Evolutionary conservation across 805 yeast species (phyloP).

Genomic region (Teunomyces tritomae): DNA sequence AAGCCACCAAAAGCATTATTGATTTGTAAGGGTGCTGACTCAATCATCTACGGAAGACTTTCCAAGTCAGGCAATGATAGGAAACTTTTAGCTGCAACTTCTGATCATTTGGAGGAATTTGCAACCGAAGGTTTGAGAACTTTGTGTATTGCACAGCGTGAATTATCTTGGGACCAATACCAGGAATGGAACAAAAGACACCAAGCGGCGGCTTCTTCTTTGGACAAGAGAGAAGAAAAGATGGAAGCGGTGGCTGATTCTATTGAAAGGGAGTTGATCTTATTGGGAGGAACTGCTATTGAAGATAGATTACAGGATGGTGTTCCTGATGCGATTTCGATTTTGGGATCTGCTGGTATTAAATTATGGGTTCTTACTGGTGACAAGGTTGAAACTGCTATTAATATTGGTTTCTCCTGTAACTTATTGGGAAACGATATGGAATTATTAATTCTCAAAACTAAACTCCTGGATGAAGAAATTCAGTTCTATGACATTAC

Average conservation of each 20-base stretch:
- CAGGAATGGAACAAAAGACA: constrained; percentile 61
- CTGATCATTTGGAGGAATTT: constrained; percentile 70
- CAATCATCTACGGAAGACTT: constrained; percentile 69
- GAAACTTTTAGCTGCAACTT: constrained; percentile 56
- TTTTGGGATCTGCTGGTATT: constrained; percentile 68
- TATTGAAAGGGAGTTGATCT: constrained; percentile 54
- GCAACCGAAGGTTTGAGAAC: constrained; percentile 86
- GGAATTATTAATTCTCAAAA: constrained; percentile 61
- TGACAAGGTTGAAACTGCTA: constrained; percentile 80
- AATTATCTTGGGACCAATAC: constrained; percentile 60
- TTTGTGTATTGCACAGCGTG: constrained; percentile 72
- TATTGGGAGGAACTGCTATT: constrained; percentile 79
- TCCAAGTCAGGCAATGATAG: constrained; percentile 44
- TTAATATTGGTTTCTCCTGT: constrained; percentile 79
- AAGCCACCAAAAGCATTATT: constrained; percentile 52
- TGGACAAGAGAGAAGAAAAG: constrained; percentile 60
- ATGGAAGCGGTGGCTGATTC: constrained; percentile 75
- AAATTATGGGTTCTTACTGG: constrained; percentile 84
- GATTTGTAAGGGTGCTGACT: constrained; percentile 85
- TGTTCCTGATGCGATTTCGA: constrained; percentile 70
- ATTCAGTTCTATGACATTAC: constrained; percentile 17
- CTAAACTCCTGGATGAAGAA: constrained; percentile 28
- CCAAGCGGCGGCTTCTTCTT: constrained; percentile 63
- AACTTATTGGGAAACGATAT: constrained; percentile 64
- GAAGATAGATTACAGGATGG: constrained; percentile 78